Conservation (phyloP, 1,284 basidiomycete genomes). For the Clitocybe nebularis region DNA sequence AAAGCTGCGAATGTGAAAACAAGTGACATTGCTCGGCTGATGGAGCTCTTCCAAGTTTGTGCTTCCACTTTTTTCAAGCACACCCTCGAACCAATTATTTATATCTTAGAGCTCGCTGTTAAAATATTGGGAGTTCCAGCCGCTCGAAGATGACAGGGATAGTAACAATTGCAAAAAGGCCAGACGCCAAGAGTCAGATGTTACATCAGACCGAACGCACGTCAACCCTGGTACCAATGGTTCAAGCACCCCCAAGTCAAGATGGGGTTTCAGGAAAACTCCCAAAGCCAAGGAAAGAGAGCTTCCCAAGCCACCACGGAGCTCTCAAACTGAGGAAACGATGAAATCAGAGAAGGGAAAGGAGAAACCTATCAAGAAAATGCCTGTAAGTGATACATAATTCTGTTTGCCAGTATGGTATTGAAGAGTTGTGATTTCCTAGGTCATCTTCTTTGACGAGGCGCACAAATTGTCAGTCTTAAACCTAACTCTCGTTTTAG, state of each 20-base stretch:
- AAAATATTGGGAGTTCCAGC: constrained; percentile 68
- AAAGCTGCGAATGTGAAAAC: constrained; percentile 53
- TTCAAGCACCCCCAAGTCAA: constrained; percentile 14
- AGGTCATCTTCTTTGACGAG: constrained; percentile 77
- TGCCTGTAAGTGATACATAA: constrained; percentile 45
- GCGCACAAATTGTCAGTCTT: constrained; percentile 69
- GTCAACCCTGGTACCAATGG: constrained; percentile 18
- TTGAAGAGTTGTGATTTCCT: constrained; percentile 4
- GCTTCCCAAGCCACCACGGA: background rate
- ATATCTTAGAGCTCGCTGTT: constrained; percentile 57
- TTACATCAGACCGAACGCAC: constrained; percentile 31
- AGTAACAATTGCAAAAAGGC: constrained; percentile 11
- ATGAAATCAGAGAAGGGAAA: constrained; percentile 28
- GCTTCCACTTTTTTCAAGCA: constrained; percentile 6
- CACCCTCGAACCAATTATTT: constrained; percentile 6
- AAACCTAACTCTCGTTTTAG: constrained; percentile 1
- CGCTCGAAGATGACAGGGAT: constrained; percentile 30
- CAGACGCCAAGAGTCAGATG: constrained; percentile 26
- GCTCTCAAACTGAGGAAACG: constrained; percentile 17
- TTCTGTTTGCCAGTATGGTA: constrained; percentile 4
- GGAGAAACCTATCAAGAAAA: constrained; percentile 51
- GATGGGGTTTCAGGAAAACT: constrained; percentile 29
- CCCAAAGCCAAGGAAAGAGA: constrained; percentile 6
- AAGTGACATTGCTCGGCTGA: constrained; percentile 75
- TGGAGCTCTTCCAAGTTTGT: constrained; percentile 75